A percentile compares a stretch with the other conserved stretches of the same genome.
Evolutionary conservation across 148 eudicot genomes (phyloP).

Genomic region (Linanthus parryae): DNA sequence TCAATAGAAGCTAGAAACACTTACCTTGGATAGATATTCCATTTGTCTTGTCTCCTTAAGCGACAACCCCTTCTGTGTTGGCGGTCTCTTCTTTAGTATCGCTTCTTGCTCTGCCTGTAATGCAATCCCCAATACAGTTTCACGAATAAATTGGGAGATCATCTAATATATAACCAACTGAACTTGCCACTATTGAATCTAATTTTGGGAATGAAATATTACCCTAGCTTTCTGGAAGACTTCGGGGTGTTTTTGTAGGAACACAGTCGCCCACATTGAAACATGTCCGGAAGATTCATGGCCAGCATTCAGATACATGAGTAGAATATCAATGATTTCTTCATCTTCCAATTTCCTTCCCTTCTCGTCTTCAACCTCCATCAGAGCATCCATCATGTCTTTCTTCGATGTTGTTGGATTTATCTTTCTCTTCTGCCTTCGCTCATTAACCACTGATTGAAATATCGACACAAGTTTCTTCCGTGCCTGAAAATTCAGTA

Average conservation of each 20-base stretch:
- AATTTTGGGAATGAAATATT: background rate
- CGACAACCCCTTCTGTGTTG: constrained; percentile 29
- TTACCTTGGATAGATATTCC: constrained; percentile 40
- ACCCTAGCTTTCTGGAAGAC: constrained; percentile 44
- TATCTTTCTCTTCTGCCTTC: constrained; percentile 15
- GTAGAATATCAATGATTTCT: constrained; percentile 39
- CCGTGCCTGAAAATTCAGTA: constrained; percentile 31
- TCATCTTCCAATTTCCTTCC: constrained; percentile 43
- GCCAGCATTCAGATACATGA: constrained; percentile 42
- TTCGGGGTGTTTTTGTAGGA: constrained; percentile 35
- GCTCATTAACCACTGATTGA: constrained; percentile 23
- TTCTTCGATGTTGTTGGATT: constrained; percentile 13
- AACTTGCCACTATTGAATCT: background rate
- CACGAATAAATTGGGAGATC: background rate
- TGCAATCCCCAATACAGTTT: background rate
- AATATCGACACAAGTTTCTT: constrained; percentile 35
- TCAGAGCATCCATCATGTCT: constrained; percentile 43
- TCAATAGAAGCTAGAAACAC: background rate
- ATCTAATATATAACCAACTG: background rate
- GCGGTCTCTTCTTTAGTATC: constrained; percentile 25
- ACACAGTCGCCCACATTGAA: constrained; percentile 43
- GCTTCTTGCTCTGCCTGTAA: constrained; percentile 44
- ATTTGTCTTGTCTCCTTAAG: constrained; percentile 34
- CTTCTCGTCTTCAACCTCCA: constrained; percentile 33
- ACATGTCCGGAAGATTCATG: constrained; percentile 56